A percentile compares a stretch with the other conserved stretches of the same genome.
Conservation (phyloP, 2,329 filamentous ascomycete species). For the Bipolaris victoriae region DNA sequence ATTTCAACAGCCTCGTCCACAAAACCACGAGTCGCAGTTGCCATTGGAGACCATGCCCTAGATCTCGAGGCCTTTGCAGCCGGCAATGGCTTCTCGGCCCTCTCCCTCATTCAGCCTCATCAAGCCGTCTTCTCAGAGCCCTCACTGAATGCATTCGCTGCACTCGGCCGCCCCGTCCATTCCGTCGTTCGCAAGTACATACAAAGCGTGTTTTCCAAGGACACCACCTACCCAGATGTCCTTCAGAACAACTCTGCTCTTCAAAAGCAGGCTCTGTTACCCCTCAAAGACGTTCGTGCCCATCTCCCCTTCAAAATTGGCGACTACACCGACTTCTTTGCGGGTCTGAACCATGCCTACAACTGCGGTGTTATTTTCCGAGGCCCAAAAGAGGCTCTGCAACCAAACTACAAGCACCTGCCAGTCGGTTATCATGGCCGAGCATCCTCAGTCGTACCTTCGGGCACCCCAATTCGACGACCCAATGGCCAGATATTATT, state of each 20-base stretch:
- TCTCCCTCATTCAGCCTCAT: slow-evolving; percentile 64
- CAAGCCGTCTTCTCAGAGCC: slow-evolving; percentile 67
- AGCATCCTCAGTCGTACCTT: slow-evolving; percentile 75
- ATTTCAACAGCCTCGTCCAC: slow-evolving; percentile 67
- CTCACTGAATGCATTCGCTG: slow-evolving; percentile 75
- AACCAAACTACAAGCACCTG: slow-evolving; percentile 81
- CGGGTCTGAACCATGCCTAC: slow-evolving; percentile 78
- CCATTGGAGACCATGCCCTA: slow-evolving; percentile 74
- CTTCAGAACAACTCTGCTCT: slow-evolving; percentile 67
- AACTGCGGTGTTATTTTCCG: slow-evolving; percentile 75
- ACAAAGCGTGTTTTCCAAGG: slow-evolving; percentile 67
- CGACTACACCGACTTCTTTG: slow-evolving; percentile 88
- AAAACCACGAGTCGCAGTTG: slow-evolving; percentile 69
- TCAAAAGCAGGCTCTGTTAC: slow-evolving; percentile 64
- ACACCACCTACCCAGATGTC: slow-evolving; percentile 65
- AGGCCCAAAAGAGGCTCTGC: slow-evolving; percentile 72
- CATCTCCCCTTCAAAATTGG: slow-evolving; percentile 79
- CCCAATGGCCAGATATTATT: slow-evolving; percentile 76
- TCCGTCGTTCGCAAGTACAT: slow-evolving; percentile 71
- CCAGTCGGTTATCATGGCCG: slow-evolving; percentile 84
- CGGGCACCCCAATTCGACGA: slow-evolving; percentile 73
- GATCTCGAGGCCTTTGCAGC: slow-evolving; percentile 69
- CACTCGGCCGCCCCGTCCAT: slow-evolving; percentile 71
- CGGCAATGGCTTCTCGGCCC: slow-evolving; percentile 64
- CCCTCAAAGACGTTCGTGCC: slow-evolving; percentile 64